Base-by-base conservation (phyloP, 805 yeast genomes). In the Jamesozyma spencerorum region DNA sequence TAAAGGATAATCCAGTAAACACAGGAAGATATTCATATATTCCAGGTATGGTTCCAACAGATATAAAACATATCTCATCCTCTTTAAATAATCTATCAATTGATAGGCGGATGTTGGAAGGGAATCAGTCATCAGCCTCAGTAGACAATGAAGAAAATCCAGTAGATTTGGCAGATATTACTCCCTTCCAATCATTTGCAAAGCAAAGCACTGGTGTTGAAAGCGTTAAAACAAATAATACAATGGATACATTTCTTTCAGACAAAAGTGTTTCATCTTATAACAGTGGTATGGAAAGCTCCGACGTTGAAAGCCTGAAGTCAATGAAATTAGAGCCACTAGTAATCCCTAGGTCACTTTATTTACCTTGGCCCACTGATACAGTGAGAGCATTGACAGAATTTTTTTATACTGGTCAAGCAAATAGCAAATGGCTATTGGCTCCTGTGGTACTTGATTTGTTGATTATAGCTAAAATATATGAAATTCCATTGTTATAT, bases 351-450 rank as follows among this genome's bases (percentile, higher is more conserved):
- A 68, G 94, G 46, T 70, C 77, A 12, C 54, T 84, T 19, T 82
- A 79, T 48, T 56, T 84, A 47, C 92, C 94, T 5, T 81, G 79
- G 62, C 58, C 78, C 1, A 75, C 80, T 0, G 53, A 63, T 1
- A 72, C 85, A 0, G 74, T 81, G 12, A 70, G 69, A 40, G 86
- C 86, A 1, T 72, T 82, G 49, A 65, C 80, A 18, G 92, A 83
- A 54, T 84, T 76, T 55, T 66, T 84, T 42, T 81, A 79, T 51
- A 83, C 88, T 4, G 92, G 92, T 1, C 87, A 81, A 55, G 74
- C 82, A 12, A 85, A 85, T 19, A 74, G 78, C 38, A 78, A 74
- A 46, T 82, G 90, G 90, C 59, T 70, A 17, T 62, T 83, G 29
- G 66, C 74, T 1, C 88, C 90, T 0, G 77, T 83, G 0, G 73